These are phyloP conservation scores for Aciculosporium take DNA, from an alignment of 2,329 filamentous ascomycete genomes.

Conservation along the genomic window DNA sequence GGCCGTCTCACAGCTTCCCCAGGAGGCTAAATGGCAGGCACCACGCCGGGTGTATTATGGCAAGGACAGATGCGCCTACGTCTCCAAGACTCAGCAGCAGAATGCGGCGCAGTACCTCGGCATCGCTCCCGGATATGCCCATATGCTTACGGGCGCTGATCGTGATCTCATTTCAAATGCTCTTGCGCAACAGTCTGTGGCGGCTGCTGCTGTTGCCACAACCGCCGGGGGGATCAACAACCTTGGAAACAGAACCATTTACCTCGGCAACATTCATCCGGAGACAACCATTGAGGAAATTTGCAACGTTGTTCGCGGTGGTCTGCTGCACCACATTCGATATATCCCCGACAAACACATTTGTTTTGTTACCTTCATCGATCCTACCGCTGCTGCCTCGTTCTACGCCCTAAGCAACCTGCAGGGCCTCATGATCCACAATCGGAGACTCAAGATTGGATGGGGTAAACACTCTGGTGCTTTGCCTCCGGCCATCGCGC, in stretches of 20 bases:
- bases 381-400: slow-evolving; percentile 90
- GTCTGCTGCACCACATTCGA: slow-evolving; percentile 90
- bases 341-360: slow-evolving; percentile 99
- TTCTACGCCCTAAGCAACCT: slow-evolving; percentile 97
- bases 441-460: slow-evolving; percentile 91
- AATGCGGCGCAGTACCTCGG: slow-evolving; percentile 96
- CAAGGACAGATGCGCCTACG: slow-evolving; percentile 95
- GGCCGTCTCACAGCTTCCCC: slow-evolving; percentile 87
- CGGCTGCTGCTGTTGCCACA: slow-evolving; percentile 89
- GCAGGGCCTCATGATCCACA: slow-evolving; percentile 98
- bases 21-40: slow-evolving; percentile 92
- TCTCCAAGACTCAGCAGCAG: slow-evolving; percentile 98
- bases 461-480: slow-evolving; percentile 99
- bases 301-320: slow-evolving; percentile 94
- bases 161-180: slow-evolving; percentile 94
- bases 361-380: slow-evolving; percentile 98
- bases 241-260: slow-evolving; percentile 91
- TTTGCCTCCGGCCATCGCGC: slow-evolving; percentile 83
- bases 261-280: slow-evolving; percentile 95
- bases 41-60: slow-evolving; percentile 95
- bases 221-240: slow-evolving; percentile 96
- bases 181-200: slow-evolving; percentile 91
- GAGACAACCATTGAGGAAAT: slow-evolving; percentile 99
- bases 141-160: slow-evolving; percentile 90
- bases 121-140: slow-evolving; percentile 90